Conservation (phyloP, 163 green algal species). For the Prototheca cutis region DNA sequence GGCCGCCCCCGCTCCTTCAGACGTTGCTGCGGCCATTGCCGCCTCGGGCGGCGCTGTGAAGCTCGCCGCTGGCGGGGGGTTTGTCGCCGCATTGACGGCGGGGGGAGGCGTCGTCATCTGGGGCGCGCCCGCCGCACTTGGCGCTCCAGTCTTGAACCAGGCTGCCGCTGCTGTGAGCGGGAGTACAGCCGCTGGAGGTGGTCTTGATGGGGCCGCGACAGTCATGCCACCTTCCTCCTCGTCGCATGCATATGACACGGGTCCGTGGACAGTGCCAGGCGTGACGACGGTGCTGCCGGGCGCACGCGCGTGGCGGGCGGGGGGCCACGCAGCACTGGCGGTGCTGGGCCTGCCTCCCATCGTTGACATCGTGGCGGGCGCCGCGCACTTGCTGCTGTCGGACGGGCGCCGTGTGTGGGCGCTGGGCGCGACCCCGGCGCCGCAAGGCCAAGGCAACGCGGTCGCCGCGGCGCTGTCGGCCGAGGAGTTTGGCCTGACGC, state of each 20-base stretch:
- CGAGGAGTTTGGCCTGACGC: too few species aligned
- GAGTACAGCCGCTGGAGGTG: too few species aligned
- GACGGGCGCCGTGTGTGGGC: slow-evolving; percentile 48
- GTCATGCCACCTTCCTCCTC: too few species aligned
- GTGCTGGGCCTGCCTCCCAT: slow-evolving; percentile 29
- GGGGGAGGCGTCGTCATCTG: slow-evolving; percentile 45
- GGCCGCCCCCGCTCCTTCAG: not conserved
- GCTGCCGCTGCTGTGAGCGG: too few species aligned
- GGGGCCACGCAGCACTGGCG: not conserved
- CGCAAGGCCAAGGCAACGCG: too few species aligned
- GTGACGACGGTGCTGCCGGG: not conserved
- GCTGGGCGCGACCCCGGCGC: too few species aligned
- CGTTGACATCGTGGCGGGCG: slow-evolving; percentile 36
- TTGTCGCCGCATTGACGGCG: slow-evolving; percentile 36
- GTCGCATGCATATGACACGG: too few species aligned
- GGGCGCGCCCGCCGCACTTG: slow-evolving; percentile 25
- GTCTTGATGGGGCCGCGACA: too few species aligned
- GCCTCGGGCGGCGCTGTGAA: slow-evolving; percentile 37
- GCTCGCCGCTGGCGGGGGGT: slow-evolving; percentile 41
- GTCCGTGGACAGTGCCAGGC: not conserved
- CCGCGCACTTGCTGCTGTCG: slow-evolving; percentile 35
- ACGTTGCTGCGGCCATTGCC: slow-evolving; percentile 16
- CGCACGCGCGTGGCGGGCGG: not conserved
- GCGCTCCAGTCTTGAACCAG: too few species aligned
- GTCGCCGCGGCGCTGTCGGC: too few species aligned